Evolutionary conservation across 768 basidiomycete genomes (phyloP).

Genomic region (Crassisporium funariophilum): DNA sequence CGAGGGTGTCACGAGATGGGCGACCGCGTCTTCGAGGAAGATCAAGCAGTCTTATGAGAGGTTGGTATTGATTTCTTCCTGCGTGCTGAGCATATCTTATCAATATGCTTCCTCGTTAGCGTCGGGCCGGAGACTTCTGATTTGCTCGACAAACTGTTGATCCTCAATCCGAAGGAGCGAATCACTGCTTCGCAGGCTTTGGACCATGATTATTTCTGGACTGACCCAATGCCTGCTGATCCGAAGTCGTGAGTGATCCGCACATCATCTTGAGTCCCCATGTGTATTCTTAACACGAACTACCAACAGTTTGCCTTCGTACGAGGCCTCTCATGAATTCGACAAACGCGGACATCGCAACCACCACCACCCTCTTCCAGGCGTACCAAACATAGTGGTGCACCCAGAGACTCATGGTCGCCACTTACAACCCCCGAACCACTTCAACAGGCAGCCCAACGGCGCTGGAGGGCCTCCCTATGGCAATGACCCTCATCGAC

Average conservation of each 20-base stretch:
- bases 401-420: slow-evolving; percentile 23
- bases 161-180: slow-evolving; percentile 80
- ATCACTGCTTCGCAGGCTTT: slow-evolving; percentile 86
- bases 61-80: slow-evolving; percentile 39
- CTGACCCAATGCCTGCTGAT: slow-evolving; percentile 83
- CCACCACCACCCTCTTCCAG: slow-evolving; percentile 31
- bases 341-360: slow-evolving; percentile 70
- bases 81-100: background rate
- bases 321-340: slow-evolving; percentile 84
- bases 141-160: slow-evolving; percentile 79
- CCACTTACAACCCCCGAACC: slow-evolving; percentile 16
- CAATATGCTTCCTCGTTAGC: slow-evolving; percentile 35
- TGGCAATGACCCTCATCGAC: slow-evolving; percentile 28
- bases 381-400: slow-evolving; percentile 29
- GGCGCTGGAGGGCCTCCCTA: slow-evolving; percentile 24
- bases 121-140: slow-evolving; percentile 77
- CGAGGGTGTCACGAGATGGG: slow-evolving; percentile 74
- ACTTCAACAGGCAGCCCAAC: slow-evolving; percentile 32
- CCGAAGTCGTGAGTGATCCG: slow-evolving; percentile 64
- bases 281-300: slow-evolving; percentile 2
- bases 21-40: slow-evolving; percentile 48
- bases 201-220: slow-evolving; percentile 95
- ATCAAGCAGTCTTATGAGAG: slow-evolving; percentile 60
- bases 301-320: slow-evolving; percentile 60
- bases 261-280: background rate